phyloP scores from a whole-genome alignment of 2,329 filamentous ascomycete genomes.

The Pseudogymnoascus sp. region DNA sequence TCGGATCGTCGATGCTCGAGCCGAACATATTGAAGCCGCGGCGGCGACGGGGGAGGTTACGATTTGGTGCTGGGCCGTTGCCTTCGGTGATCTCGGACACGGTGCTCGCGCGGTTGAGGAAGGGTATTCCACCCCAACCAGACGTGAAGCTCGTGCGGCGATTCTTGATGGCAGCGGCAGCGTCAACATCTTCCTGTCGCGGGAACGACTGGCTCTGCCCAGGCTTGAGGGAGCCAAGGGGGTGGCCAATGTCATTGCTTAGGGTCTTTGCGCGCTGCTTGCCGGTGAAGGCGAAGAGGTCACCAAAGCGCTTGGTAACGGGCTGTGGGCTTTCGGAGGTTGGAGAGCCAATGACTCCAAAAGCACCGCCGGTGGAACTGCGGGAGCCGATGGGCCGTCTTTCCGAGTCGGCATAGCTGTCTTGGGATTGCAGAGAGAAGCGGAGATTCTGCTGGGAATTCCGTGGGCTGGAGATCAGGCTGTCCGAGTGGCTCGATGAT shows the following conservation, averaged over 20 bases:
- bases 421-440: conserved; percentile 33
- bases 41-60: conserved; percentile 19
- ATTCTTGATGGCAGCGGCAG: conserved; percentile 40
- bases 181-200: conserved; percentile 50
- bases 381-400: conserved; percentile 15
- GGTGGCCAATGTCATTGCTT: conserved; percentile 51
- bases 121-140: conserved; percentile 42
- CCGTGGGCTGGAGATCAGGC: conserved; percentile 55
- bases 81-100: conserved; percentile 22
- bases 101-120: conserved; percentile 29
- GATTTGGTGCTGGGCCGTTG: conserved; percentile 28
- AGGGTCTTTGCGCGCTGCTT: conserved; percentile 54
- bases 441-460: conserved; percentile 52
- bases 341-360: conserved; percentile 26
- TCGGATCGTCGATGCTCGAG: conserved; percentile 39
- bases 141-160: conserved; percentile 51
- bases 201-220: conserved; percentile 75
- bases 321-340: conserved; percentile 36
- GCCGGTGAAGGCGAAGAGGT: conserved; percentile 54
- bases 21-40: conserved; percentile 39
- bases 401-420: background rate
- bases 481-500: conserved; percentile 51
- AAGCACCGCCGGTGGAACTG: conserved; percentile 23
- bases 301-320: conserved; percentile 42
- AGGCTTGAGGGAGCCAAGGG: conserved; percentile 61